Evolutionary conservation across 1,284 basidiomycete species (phyloP).

Genomic region (Irpex rosettiformis): DNA sequence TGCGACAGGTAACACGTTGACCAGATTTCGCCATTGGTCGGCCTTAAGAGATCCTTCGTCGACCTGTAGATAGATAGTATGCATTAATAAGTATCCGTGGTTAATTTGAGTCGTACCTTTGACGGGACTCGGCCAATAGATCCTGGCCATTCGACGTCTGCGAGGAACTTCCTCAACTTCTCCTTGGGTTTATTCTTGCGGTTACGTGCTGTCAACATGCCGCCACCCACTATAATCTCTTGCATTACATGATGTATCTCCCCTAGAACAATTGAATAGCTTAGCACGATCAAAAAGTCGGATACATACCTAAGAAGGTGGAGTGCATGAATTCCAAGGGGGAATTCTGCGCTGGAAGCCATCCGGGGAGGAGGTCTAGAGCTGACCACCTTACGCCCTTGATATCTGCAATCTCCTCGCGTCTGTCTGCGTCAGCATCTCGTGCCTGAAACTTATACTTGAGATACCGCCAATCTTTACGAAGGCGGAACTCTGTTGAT

Average conservation of each 20-base stretch:
- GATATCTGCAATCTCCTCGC: constrained; percentile 13
- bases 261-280: constrained; percentile 1
- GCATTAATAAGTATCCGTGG: not conserved
- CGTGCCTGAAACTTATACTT: constrained; percentile 18
- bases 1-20: constrained; percentile 17
- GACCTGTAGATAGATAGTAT: constrained; percentile 11
- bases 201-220: constrained; percentile 18
- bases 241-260: constrained; percentile 21
- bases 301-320: constrained; percentile 12
- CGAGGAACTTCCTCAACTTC: constrained; percentile 16
- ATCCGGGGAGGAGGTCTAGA: constrained; percentile 15
- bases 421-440: not conserved
- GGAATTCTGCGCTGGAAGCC: constrained; percentile 13
- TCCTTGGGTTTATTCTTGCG: constrained; percentile 7
- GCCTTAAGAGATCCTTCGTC: constrained; percentile 22
- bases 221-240: constrained; percentile 18
- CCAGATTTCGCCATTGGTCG: constrained; percentile 23
- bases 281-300: not conserved
- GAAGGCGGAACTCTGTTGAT: constrained; percentile 5
- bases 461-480: constrained; percentile 13
- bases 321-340: constrained; percentile 20
- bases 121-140: constrained; percentile 17
- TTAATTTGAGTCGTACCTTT: not conserved
- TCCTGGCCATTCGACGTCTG: constrained; percentile 21
- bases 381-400: constrained; percentile 18